phyloP scores from a whole-genome alignment of 1,284 basidiomycete genomes.

The Tilletia walkeri region DNA sequence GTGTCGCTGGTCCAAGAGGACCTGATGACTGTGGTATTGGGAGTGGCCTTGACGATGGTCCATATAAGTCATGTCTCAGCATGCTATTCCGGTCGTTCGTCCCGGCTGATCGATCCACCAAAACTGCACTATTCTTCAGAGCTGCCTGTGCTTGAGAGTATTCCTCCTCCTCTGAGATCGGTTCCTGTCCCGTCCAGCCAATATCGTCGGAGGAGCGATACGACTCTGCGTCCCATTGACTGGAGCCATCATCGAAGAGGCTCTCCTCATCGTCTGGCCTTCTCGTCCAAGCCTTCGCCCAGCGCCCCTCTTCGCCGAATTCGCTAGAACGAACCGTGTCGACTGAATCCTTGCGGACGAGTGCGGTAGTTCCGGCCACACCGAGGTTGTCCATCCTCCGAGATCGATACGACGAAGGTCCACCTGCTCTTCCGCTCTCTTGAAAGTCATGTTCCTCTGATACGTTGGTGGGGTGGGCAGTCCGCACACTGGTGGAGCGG shows the following conservation, averaged over 20 bases:
- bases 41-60: too few relatives aligned
- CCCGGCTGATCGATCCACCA: not conserved
- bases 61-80: too few relatives aligned
- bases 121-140: not conserved
- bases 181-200: constrained; percentile 20
- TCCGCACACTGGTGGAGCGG: constrained; percentile 15
- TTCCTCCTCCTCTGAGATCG: constrained; percentile 22
- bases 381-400: too few relatives aligned
- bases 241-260: constrained; percentile 30
- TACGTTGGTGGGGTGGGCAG: constrained; percentile 4
- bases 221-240: constrained; percentile 19
- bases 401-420: too few relatives aligned
- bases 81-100: too few relatives aligned
- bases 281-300: constrained; percentile 43
- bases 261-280: constrained; percentile 44
- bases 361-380: not conserved
- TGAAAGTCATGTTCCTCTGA: not conserved
- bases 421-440: not conserved
- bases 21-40: too few relatives aligned
- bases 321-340: constrained; percentile 47
- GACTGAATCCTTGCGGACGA: constrained; percentile 30
- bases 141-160: not conserved
- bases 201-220: constrained; percentile 3
- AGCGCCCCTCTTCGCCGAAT: constrained; percentile 43
- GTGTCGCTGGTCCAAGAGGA: too few relatives aligned